A percentile compares a stretch with the other conserved stretches of the same genome.
Conservation (phyloP, 2,329 filamentous ascomycete genomes). For the Curvularia sp. region DNA sequence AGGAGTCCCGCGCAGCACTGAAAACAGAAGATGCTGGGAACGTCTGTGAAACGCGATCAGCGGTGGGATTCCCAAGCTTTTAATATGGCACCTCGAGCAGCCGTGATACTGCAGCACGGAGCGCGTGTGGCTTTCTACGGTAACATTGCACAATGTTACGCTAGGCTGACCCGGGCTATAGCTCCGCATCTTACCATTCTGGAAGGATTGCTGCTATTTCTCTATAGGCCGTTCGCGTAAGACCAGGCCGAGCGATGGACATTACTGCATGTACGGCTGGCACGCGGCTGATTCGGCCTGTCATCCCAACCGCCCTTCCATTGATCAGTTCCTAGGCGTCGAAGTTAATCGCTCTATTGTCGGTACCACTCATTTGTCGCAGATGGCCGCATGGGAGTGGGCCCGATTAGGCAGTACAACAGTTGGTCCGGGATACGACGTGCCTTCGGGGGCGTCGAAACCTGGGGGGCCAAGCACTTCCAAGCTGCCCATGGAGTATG, state of each 20-base stretch:
- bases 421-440: slow-evolving; percentile 40
- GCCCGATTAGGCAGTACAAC: slow-evolving; percentile 36
- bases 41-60: slow-evolving; percentile 28
- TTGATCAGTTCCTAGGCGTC: slow-evolving; percentile 6
- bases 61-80: slow-evolving; percentile 34
- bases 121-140: slow-evolving; percentile 42
- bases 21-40: slow-evolving; percentile 34
- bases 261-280: slow-evolving; percentile 20
- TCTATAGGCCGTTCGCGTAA: slow-evolving; percentile 25
- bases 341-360: slow-evolving; percentile 8
- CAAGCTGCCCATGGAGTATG: slow-evolving; percentile 32
- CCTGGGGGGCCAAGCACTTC: slow-evolving; percentile 41
- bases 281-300: slow-evolving; percentile 22
- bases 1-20: slow-evolving; percentile 30
- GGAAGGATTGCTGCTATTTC: slow-evolving; percentile 36
- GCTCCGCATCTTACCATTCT: slow-evolving; percentile 44
- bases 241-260: slow-evolving; percentile 12
- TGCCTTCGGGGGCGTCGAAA: slow-evolving; percentile 35
- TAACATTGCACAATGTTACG: slow-evolving; percentile 40
- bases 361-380: slow-evolving; percentile 15
- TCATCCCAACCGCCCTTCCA: slow-evolving; percentile 8
- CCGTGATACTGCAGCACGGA: slow-evolving; percentile 43
- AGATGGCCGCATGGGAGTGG: slow-evolving; percentile 22
- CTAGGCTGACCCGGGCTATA: slow-evolving; percentile 37
- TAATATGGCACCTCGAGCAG: slow-evolving; percentile 38